Base-by-base conservation (phyloP, 768 basidiomycete species). In the Erythrobasidium yunnanense region DNA sequence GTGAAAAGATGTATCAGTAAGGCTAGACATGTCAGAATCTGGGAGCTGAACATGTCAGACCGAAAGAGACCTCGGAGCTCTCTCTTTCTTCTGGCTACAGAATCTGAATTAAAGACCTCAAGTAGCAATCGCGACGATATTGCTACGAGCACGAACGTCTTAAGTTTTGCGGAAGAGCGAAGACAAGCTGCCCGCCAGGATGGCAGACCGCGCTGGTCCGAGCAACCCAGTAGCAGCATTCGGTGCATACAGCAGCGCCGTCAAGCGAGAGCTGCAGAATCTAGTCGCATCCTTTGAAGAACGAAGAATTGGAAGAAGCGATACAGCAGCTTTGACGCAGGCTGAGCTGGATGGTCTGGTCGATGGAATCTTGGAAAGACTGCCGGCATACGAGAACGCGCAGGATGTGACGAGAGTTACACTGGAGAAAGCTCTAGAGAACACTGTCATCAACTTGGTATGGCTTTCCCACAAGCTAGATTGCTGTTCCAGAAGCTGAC, bases 161-260 rank as follows among this genome's bases (percentile, higher is more conserved):
- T n/a, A n/a, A n/a, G n/a, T n/a, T n/a, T n/a, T n/a, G n/a, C n/a
- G n/a, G n/a, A n/a, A n/a, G n/a, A n/a, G n/a, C n/a, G n/a, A n/a
- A n/a, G n/a, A n/a, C n/a, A n/a, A n/a, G n/a, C n/a, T n/a, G n/a
- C n/a, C n/a, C n/a, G n/a, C n/a, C n/a, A n/a, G n/a, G n/a, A n/a
- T n/a, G n/a, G n/a, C n/a, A n/a, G n/a, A n/a, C n/a, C n/a, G n/a
- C n/a, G 60, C 60, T 29, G 60, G 60, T 8, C 49, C 60, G 2
- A 63, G 60, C 30, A 63, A 63, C 27, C 60, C 49, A 7, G 60
- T 63, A 13, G 52, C 49, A 27, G 47, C 60, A 2, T 63, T 63
- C 29, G 47, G 49, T 5, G 60, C 29, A 15, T 63, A 63, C 47
- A 15, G 29, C 6, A 29, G 38, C 18, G 60, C 46, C 32, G 18